These are phyloP conservation scores for Chrysanthemum seticuspe DNA, from an alignment of 129 eudicot species.

Conservation along the genomic window DNA sequence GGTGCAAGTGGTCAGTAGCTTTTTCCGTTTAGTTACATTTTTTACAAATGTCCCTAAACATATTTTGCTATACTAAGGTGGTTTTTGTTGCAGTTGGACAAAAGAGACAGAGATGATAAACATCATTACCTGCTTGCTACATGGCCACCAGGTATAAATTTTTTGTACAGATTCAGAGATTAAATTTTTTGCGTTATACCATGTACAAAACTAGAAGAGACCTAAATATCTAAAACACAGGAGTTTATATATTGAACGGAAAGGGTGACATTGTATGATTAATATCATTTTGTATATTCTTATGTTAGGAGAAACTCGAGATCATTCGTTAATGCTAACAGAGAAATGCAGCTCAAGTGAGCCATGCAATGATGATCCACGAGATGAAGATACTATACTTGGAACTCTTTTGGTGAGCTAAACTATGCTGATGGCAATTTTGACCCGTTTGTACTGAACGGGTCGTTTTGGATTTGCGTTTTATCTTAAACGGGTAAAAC, in stretches of 20 bases:
- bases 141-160: conserved; percentile 37
- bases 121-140: conserved; percentile 47
- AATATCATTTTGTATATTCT: background rate
- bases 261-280: no score
- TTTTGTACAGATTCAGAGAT: background rate
- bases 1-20: conserved; percentile 35
- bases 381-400: conserved; percentile 12
- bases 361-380: conserved; percentile 3
- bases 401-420: conserved; percentile 50
- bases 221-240: background rate
- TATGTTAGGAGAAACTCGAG: conserved; percentile 10
- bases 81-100: conserved; percentile 37
- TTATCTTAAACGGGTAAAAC: no score
- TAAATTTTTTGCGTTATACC: background rate
- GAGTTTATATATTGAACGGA: no score
- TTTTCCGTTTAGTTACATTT: background rate
- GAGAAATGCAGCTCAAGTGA: background rate
- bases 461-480: no score
- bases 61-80: background rate
- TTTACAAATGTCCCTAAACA: background rate
- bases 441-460: no score
- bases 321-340: background rate
- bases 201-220: background rate
- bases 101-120: conserved; percentile 39
- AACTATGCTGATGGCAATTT: background rate